Conservation (phyloP, 176 grass and related monocot genomes). For the Chloris gayana region DNA sequence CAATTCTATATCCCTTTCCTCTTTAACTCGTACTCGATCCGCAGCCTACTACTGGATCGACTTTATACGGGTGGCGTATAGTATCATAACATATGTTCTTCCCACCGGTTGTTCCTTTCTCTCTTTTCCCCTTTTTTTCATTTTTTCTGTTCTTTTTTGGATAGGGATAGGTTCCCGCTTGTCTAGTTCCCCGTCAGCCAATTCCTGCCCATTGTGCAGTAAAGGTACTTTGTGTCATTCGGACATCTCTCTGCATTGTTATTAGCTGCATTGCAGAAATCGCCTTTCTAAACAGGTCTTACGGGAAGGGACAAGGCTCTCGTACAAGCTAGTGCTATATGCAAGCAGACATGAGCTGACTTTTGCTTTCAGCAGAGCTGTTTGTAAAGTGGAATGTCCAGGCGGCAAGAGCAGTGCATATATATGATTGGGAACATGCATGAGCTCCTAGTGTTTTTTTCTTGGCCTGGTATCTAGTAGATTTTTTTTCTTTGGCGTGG, state of each 20-base stretch:
- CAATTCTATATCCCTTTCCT: slow-evolving; percentile 4
- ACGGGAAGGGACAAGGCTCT: slow-evolving; percentile 37
- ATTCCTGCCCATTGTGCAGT: background rate
- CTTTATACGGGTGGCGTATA: slow-evolving; percentile 31
- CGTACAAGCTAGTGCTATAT: slow-evolving; percentile 30
- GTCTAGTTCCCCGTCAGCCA: slow-evolving; percentile 19
- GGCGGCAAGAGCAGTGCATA: background rate
- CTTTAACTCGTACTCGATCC: slow-evolving; percentile 15
- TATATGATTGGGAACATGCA: slow-evolving; percentile 10
- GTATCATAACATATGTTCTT: background rate
- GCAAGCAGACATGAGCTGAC: slow-evolving; percentile 21
- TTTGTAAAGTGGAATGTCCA: slow-evolving; percentile 31
- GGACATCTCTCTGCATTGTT: background rate
- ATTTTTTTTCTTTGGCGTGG: background rate
- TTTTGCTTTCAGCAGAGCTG: background rate
- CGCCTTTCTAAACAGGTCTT: slow-evolving; percentile 28
- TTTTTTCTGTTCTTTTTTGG: background rate
- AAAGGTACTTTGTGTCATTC: slow-evolving; percentile 16
- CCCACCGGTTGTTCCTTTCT: background rate
- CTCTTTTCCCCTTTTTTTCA: background rate
- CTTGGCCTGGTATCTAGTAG: background rate
- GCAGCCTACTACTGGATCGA: background rate
- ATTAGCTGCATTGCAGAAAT: background rate
- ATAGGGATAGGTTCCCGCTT: background rate
- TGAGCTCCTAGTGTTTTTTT: background rate